Conservation (phyloP, 2,329 filamentous ascomycete species). For the Apiospora aurea region DNA sequence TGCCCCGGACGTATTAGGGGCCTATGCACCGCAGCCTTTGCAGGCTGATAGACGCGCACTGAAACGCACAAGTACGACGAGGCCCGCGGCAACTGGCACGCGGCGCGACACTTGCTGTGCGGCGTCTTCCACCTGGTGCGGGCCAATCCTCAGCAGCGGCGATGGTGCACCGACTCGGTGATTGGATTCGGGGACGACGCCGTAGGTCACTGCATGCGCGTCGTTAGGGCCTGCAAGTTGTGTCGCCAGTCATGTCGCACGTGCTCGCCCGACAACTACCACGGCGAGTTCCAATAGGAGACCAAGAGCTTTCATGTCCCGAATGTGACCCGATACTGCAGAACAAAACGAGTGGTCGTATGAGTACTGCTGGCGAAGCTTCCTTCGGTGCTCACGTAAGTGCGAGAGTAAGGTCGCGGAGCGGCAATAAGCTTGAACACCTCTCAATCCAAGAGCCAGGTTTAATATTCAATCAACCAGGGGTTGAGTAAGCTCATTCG, state of each 20-base stretch:
- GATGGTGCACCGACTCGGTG: conserved; percentile 49
- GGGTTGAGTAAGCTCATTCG: not conserved
- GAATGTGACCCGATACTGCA: conserved; percentile 44
- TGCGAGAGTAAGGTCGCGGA: too few species aligned
- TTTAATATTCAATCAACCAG: not conserved
- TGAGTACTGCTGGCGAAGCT: not conserved
- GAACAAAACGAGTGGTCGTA: conserved; percentile 40
- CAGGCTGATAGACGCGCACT: conserved; percentile 42
- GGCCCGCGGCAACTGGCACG: conserved; percentile 53
- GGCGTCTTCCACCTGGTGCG: too few species aligned
- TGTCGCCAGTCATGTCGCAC: conserved; percentile 38
- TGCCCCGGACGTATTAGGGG: conserved; percentile 59
- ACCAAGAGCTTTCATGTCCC: conserved; percentile 40
- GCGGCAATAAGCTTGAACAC: too few species aligned
- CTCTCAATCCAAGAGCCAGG: too few species aligned
- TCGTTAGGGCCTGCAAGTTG: not conserved
- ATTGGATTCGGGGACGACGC: not conserved
- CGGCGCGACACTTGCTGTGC: too few species aligned
- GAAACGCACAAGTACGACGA: conserved; percentile 47
- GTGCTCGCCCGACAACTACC: conserved; percentile 43
- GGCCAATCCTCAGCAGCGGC: conserved; percentile 62
- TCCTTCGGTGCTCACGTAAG: too few species aligned
- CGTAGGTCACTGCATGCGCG: not conserved
- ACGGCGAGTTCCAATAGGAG: conserved; percentile 38
- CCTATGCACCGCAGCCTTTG: conserved; percentile 60